Evolutionary conservation across 2,329 filamentous ascomycete species (phyloP).

Genomic region (Aspergillus clavatus): DNA sequence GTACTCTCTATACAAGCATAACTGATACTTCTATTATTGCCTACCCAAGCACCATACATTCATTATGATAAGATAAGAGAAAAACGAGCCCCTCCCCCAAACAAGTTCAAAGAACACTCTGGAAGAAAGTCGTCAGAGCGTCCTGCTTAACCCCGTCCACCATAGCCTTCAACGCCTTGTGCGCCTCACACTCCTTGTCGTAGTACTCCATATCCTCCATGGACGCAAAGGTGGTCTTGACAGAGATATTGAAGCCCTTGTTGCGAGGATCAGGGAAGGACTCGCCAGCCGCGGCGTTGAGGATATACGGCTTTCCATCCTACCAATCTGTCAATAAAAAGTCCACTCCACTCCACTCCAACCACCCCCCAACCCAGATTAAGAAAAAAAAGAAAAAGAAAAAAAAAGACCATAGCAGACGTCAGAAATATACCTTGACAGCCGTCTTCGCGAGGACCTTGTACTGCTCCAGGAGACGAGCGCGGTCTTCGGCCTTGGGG

Average conservation of each 20-base stretch:
- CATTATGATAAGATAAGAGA: too few species aligned
- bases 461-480: conserved; percentile 43
- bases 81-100: too few species aligned
- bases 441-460: conserved; percentile 41
- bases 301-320: conserved; percentile 68
- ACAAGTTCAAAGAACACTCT: conserved; percentile 28
- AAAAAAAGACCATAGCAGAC: background rate
- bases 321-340: conserved; percentile 27
- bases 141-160: conserved; percentile 31
- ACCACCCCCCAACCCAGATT: too few species aligned
- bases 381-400: too few species aligned
- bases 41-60: background rate
- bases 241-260: conserved; percentile 62
- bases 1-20: background rate
- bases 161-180: conserved; percentile 44
- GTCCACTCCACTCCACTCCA: background rate
- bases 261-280: conserved; percentile 55
- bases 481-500: conserved; percentile 42
- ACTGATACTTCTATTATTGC: background rate
- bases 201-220: conserved; percentile 67
- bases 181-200: conserved; percentile 56
- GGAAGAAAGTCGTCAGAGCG: conserved; percentile 35
- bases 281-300: conserved; percentile 52
- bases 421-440: conserved; percentile 35
- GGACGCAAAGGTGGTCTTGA: conserved; percentile 59